These are phyloP conservation scores for Monosporascus sp. DNA, from an alignment of 2,329 filamentous ascomycete species.

Conservation along the genomic window DNA sequence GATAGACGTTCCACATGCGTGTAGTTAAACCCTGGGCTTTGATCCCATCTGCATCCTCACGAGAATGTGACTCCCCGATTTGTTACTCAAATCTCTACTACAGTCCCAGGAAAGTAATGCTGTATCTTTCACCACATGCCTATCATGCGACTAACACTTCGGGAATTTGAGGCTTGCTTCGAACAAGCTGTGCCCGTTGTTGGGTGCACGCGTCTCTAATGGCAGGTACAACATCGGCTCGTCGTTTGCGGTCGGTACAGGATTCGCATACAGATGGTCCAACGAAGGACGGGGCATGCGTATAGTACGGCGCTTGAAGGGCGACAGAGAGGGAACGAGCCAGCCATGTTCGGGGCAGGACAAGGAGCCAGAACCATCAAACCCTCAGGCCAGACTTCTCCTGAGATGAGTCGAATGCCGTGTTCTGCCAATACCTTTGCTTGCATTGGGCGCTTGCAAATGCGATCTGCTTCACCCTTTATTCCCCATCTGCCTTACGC, in stretches of 20 bases:
- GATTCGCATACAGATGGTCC: not conserved
- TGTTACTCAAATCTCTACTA: too few relatives aligned
- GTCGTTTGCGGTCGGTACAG: not conserved
- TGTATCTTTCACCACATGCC: too few relatives aligned
- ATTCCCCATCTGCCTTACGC: constrained; percentile 21
- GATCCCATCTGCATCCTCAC: not conserved
- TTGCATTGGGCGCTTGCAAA: constrained; percentile 22
- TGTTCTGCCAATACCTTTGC: not conserved
- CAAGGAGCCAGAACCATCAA: not conserved
- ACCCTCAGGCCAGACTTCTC: not conserved
- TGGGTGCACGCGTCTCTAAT: not conserved
- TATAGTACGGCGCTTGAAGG: not conserved
- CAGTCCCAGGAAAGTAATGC: too few relatives aligned
- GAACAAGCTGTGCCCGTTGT: not conserved
- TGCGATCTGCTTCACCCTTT: constrained; percentile 16
- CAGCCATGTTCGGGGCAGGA: not conserved
- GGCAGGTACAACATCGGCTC: too few relatives aligned
- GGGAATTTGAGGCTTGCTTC: not conserved
- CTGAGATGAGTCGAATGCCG: not conserved
- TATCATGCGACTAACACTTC: too few relatives aligned
- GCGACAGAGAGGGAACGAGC: not conserved
- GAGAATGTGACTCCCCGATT: too few relatives aligned
- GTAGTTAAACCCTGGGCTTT: not conserved
- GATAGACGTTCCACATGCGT: not conserved
- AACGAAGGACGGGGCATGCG: not conserved